Conservation (phyloP, 108 stramenopile genomes). For the Nitzschia inconspicua region DNA sequence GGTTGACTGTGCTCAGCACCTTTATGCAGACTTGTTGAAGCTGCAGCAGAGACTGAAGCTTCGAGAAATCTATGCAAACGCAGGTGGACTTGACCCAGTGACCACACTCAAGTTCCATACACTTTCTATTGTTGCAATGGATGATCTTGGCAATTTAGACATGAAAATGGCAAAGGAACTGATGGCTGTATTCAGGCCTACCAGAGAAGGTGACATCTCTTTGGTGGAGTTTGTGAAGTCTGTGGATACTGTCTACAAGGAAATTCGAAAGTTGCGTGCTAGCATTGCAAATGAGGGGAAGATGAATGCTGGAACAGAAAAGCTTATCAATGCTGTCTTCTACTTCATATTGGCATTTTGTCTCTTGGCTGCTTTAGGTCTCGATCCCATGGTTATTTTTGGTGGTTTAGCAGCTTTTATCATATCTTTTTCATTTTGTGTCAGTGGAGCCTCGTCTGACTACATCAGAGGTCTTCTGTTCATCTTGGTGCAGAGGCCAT, state of each 20-base stretch:
- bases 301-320: constrained; percentile 36
- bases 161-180: constrained; percentile 46
- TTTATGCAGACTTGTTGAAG: not conserved
- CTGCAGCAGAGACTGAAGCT: not conserved
- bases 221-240: constrained; percentile 34
- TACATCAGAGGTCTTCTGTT: constrained; percentile 58
- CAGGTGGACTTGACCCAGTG: too few species aligned
- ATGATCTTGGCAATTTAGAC: constrained; percentile 37
- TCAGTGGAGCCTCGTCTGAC: constrained; percentile 56
- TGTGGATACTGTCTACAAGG: constrained; percentile 52
- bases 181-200: constrained; percentile 47
- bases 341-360: constrained; percentile 29
- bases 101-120: constrained; percentile 50
- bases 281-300: constrained; percentile 48
- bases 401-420: constrained; percentile 32
- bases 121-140: constrained; percentile 38
- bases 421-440: constrained; percentile 37
- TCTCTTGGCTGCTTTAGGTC: constrained; percentile 35
- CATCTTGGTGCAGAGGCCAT: constrained; percentile 49
- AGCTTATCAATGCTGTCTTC: constrained; percentile 35
- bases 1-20: not conserved
- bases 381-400: constrained; percentile 22
- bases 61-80: too few species aligned
- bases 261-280: constrained; percentile 47
- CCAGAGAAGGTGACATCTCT: constrained; percentile 40